phyloP scores from a whole-genome alignment of 108 stramenopile species.

The Cyclostephanos invisitatus region DNA sequence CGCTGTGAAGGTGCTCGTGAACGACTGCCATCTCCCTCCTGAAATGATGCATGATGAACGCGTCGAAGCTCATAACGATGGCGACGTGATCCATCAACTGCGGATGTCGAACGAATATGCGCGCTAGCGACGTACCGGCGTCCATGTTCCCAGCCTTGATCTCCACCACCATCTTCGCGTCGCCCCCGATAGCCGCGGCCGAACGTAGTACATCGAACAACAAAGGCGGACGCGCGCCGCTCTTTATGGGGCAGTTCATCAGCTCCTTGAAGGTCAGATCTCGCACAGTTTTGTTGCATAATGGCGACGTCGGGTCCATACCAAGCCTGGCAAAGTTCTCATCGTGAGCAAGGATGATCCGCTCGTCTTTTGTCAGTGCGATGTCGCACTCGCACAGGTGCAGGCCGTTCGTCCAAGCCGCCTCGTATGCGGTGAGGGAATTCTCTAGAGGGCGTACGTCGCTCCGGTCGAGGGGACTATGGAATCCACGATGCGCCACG shows the following conservation, averaged over 20 bases:
- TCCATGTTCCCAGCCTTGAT: conserved; percentile 52
- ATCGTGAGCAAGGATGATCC: conserved; percentile 50
- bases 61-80: conserved; percentile 58
- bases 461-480: conserved; percentile 43
- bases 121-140: conserved; percentile 32
- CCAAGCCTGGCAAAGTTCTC: conserved; percentile 52
- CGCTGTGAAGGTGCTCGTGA: conserved; percentile 32
- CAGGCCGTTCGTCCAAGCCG: conserved; percentile 48
- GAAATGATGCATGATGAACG: conserved; percentile 48
- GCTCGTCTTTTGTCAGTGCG: conserved; percentile 47
- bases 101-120: conserved; percentile 50
- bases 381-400: conserved; percentile 50
- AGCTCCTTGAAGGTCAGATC: conserved; percentile 49
- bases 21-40: conserved; percentile 48
- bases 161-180: conserved; percentile 54
- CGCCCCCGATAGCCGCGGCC: conserved; percentile 41
- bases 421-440: conserved; percentile 48
- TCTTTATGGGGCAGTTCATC: conserved; percentile 48
- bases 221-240: conserved; percentile 51
- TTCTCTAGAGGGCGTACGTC: conserved; percentile 51
- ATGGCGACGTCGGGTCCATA: conserved; percentile 44
- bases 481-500: conserved; percentile 53
- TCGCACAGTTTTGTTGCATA: conserved; percentile 41
- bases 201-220: conserved; percentile 47
- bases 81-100: conserved; percentile 51